phyloP scores from a whole-genome alignment of 2,329 filamentous ascomycete genomes.

The Aschersonia sp. region DNA sequence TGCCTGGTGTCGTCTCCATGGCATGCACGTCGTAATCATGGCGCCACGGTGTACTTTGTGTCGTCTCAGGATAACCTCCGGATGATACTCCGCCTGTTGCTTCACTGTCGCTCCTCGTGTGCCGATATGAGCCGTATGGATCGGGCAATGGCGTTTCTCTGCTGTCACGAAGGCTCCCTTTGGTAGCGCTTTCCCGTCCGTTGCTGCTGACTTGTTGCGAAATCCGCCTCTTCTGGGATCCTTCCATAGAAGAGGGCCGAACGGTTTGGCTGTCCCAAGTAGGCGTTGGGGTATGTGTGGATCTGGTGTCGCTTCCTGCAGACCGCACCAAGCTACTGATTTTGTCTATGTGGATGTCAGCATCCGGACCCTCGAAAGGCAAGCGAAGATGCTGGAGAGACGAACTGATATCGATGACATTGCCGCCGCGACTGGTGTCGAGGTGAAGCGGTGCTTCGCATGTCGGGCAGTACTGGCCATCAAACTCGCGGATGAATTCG shows the following conservation, averaged over 20 bases:
- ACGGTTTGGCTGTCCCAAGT: constrained; percentile 54
- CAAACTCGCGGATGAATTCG: constrained; percentile 90
- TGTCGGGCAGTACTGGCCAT: constrained; percentile 85
- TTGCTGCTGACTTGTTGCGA: constrained; percentile 15
- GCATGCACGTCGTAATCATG: constrained; percentile 95
- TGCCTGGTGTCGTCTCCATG: constrained; percentile 76
- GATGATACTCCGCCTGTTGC: constrained; percentile 61
- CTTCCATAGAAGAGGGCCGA: constrained; percentile 37
- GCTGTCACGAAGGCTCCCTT: constrained; percentile 31
- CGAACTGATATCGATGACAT: constrained; percentile 78
- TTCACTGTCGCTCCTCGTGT: constrained; percentile 67
- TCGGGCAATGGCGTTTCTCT: constrained; percentile 31
- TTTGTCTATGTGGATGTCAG: constrained; percentile 52
- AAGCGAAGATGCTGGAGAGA: constrained; percentile 5
- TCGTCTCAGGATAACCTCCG: constrained; percentile 64
- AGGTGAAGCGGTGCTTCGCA: constrained; percentile 85
- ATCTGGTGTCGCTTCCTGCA: constrained; percentile 48
- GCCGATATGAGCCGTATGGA: constrained; percentile 32
- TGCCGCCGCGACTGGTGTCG: constrained; percentile 84
- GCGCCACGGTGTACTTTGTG: constrained; percentile 55
- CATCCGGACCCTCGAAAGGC: constrained; percentile 2
- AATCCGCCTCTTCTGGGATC: constrained; percentile 20
- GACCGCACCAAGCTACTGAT: constrained; percentile 85
- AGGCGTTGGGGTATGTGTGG: constrained; percentile 35
- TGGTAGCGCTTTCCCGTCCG: constrained; percentile 17